phyloP scores from a whole-genome alignment of 495 filamentous ascomycete species.

The Filosporella fistucella region DNA sequence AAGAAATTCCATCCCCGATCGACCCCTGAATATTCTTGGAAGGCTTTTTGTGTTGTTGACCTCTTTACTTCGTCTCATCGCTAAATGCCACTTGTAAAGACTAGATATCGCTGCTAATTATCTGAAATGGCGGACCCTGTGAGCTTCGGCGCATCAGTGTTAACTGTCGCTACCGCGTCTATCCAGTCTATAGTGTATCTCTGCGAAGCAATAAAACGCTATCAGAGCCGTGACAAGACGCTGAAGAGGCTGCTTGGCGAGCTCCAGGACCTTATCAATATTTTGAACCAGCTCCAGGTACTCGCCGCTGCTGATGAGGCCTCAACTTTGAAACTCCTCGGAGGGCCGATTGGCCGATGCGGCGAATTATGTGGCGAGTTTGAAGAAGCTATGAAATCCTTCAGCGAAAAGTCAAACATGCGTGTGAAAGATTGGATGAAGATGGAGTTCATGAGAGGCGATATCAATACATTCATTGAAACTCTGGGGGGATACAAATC shows the following conservation, averaged over 20 bases:
- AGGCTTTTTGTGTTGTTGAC: too few species aligned
- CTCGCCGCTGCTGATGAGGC: slow-evolving; percentile 12
- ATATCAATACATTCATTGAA: slow-evolving; percentile 28
- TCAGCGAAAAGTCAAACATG: slow-evolving; percentile 28
- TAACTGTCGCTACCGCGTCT: slow-evolving; percentile 26
- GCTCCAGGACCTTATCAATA: slow-evolving; percentile 18
- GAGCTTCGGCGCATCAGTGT: slow-evolving; percentile 24
- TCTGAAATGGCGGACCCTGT: too few species aligned
- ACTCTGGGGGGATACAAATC: slow-evolving; percentile 26
- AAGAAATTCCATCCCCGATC: too few species aligned
- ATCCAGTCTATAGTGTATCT: slow-evolving; percentile 23
- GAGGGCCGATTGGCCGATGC: slow-evolving; percentile 20
- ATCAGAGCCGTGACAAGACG: slow-evolving; percentile 22
- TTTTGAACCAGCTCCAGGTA: slow-evolving; percentile 21
- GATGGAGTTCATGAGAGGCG: slow-evolving; percentile 28
- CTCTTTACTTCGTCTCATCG: too few species aligned
- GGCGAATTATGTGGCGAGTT: slow-evolving; percentile 19
- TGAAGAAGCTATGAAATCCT: slow-evolving; percentile 21
- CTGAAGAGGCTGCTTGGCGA: slow-evolving; percentile 15
- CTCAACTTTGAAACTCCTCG: slow-evolving; percentile 16
- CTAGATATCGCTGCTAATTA: too few species aligned
- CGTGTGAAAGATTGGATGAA: slow-evolving; percentile 23
- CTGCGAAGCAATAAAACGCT: slow-evolving; percentile 25
- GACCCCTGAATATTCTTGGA: too few species aligned
- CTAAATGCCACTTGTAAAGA: too few species aligned